phyloP scores from a whole-genome alignment of 306 rosid genomes.

The Inga leiocalycina region DNA sequence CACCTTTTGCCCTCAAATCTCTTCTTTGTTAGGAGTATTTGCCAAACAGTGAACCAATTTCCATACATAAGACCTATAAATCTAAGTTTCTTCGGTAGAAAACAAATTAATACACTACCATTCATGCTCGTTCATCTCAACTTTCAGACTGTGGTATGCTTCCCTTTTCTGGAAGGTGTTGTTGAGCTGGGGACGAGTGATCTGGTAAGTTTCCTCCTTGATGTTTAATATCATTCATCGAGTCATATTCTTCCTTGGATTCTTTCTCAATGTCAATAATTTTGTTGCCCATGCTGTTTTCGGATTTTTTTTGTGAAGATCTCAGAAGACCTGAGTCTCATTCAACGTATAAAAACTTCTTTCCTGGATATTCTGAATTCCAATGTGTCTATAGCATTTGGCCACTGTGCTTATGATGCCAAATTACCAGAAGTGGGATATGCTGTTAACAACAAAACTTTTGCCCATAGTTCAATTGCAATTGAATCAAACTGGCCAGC shows the following conservation, averaged over 20 bases:
- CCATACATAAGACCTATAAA: conserved; percentile 1
- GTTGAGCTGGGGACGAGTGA: conserved; percentile 77
- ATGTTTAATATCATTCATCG: background rate
- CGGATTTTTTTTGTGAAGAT: conserved; percentile 48
- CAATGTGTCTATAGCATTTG: conserved; percentile 36
- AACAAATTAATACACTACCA: conserved; percentile 23
- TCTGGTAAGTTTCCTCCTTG: conserved; percentile 40
- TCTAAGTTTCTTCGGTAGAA: conserved; percentile 1
- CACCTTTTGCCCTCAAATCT: background rate
- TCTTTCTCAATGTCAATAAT: background rate
- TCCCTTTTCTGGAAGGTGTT: conserved; percentile 81
- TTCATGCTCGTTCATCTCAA: conserved; percentile 31
- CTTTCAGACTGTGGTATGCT: conserved; percentile 80
- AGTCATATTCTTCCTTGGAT: background rate
- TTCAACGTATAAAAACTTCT: conserved; percentile 57
- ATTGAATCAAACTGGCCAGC: conserved; percentile 46
- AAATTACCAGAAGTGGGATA: conserved; percentile 42
- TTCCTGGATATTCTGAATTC: conserved; percentile 52
- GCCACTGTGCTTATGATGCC: conserved; percentile 43
- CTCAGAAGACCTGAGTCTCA: conserved; percentile 64
- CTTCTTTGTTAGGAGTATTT: conserved; percentile 5
- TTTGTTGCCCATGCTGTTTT: background rate
- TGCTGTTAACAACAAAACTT: conserved; percentile 45
- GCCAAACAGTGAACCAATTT: background rate
- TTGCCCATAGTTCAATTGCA: conserved; percentile 61